Evolutionary conservation across 2,329 filamentous ascomycete species (phyloP), one percentile per base, ranked within the genome.

Genomic region (Calycina marina): DNA sequence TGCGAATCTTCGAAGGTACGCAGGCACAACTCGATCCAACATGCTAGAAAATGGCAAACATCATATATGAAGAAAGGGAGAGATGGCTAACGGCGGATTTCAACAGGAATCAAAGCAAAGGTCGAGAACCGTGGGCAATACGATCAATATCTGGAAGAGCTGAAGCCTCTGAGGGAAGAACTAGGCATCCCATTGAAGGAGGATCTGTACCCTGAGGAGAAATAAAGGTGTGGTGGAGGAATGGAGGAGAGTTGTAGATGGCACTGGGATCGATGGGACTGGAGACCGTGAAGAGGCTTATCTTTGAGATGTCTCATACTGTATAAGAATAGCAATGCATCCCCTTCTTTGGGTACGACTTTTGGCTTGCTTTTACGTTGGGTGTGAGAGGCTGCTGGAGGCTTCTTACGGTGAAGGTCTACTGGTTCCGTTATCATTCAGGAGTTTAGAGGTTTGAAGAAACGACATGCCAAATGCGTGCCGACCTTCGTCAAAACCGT

Each of bases 61-160:
- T 6, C 18, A 14, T 14, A 14, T 11, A 11, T 16, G n/a, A 3
- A 15, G 24, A 11, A 18, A 4, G 14, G 30, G 28, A 36, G 22
- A 9, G 31, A 12, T 22, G 33, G 30, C 43, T 46, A 20, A 44
- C 28, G 18, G 25, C 3, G 20, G 20, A 9, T 8, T 22, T 8
- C 8, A 22, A 53, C 52, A 93, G 86, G 88, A 55, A 80, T 98
- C 72, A 94, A 93, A 69, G 83, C 85, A 63, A 98, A 98, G 76
- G 90, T 96, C 50, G 90, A 98, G 74, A 98, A 93, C 75, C 79
- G 84, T 63, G 73, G 74, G 54, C 90, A 98, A 68, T 98, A 98
- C 67, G 72, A 94, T 56, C 79, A 93, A 67, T 94, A 93, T 64
- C 76, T 98, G 40, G 70, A 82, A 55, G 83, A 93, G 67, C 83